Evolutionary conservation across 495 filamentous ascomycete genomes (phyloP), one percentile per base, ranked within the genome.

Genomic region (Podospora appendiculata): DNA sequence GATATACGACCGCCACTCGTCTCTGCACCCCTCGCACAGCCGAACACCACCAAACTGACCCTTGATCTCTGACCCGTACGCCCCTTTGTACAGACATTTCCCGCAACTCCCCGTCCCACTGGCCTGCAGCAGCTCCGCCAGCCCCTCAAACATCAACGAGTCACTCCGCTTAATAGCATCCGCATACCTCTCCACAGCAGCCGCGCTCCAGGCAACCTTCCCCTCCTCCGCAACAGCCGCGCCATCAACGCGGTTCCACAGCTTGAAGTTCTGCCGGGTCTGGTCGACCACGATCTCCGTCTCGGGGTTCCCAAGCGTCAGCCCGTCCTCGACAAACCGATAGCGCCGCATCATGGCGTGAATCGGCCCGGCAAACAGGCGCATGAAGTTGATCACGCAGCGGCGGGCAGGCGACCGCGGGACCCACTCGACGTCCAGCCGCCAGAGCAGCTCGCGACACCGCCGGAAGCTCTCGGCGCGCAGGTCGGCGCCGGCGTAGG

Each of bases 321-420:
- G 14, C 0, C 51, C 57, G 34, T 62, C 57, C 53, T 62, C 59
- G 1, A 62, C 56, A 36, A 42, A 62, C 14, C 59, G 53, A 47
- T 62, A 62, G 34, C 59, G 45, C 33, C 57, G 45, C 59, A 59
- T 62, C 47, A 45, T 62, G 45, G 59, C 51, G 25, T 62, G 59
- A 1, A 62, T 51, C 19, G 59, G 56, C 13, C 59, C 59, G 12
- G 57, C 59, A 41, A 62, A 59, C 7, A 36, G 33, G 8, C 59
- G 42, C 9, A 59, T 11, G 45, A 59, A 57, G 43, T 62, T 59
- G 10, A 62, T 2, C 6, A 38, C 56, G 12, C 36, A 39, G 3
- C 32, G 41, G 14, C 40, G 44, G 7, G 14, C 42, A 14, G 53
- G 35, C 0, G 9, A 12, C 0, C 6, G 8, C 13, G 42, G 10